Evolutionary conservation across 1,139 yeast species (phyloP).

Genomic region (Taiozyma onychis): DNA sequence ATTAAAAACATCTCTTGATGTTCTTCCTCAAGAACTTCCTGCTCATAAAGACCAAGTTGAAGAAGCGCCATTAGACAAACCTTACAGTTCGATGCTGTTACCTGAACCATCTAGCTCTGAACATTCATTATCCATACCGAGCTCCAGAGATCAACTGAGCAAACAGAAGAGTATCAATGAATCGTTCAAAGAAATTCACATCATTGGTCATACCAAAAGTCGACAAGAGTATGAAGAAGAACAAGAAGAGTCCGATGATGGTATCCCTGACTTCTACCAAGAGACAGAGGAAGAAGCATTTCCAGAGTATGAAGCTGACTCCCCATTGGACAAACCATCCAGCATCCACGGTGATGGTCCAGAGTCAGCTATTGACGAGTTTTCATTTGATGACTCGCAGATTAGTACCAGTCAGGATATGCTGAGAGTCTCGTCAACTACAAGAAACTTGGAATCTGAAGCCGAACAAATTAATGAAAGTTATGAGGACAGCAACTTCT

Average conservation of each 20-base stretch:
- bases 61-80: neutral
- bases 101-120: neutral
- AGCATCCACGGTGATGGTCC: neutral
- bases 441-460: slow-evolving; percentile 13
- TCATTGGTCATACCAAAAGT: slow-evolving; percentile 17
- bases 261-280: slow-evolving; percentile 3
- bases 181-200: slow-evolving; percentile 15
- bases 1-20: neutral
- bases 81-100: neutral
- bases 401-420: slow-evolving; percentile 10
- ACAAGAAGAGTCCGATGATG: slow-evolving; percentile 5
- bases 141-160: neutral
- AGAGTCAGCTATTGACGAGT: slow-evolving; percentile 5
- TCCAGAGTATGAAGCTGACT: slow-evolving; percentile 19
- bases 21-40: neutral
- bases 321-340: slow-evolving; percentile 3
- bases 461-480: slow-evolving; percentile 16
- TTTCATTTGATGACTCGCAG: slow-evolving; percentile 17
- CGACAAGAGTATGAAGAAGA: slow-evolving; percentile 16
- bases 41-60: neutral
- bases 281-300: slow-evolving; percentile 11
- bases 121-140: neutral
- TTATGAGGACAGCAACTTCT: neutral
- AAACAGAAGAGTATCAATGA: neutral
- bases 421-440: slow-evolving; percentile 12